Percentiles rank a stretch among this genome's conserved stretches.
These are phyloP conservation scores for Talaromyces sp. DNA, from an alignment of 2,329 filamentous ascomycete species.

Conservation along the genomic window DNA sequence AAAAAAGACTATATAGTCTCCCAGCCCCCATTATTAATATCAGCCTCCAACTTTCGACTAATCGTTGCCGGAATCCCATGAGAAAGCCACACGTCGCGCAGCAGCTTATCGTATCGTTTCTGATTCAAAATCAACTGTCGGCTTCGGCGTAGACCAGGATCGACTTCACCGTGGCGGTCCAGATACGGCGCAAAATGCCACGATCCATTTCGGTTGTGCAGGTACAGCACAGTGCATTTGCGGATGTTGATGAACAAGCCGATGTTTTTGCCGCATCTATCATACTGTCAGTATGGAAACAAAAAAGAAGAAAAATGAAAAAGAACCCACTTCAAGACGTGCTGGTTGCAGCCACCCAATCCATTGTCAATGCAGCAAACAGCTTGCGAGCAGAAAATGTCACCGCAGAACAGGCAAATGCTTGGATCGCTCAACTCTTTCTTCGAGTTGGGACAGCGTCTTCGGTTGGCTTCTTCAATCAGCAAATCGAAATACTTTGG, in stretches of 20 bases:
- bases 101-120: slow-evolving; percentile 82
- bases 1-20: slow-evolving; percentile 52
- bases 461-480: slow-evolving; percentile 82
- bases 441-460: slow-evolving; percentile 79
- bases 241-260: slow-evolving; percentile 96
- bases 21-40: slow-evolving; percentile 97
- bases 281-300: slow-evolving; percentile 3
- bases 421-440: slow-evolving; percentile 88
- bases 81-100: slow-evolving; percentile 78
- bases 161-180: slow-evolving; percentile 91
- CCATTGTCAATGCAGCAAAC: slow-evolving; percentile 68
- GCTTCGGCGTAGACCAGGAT: slow-evolving; percentile 80
- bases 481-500: slow-evolving; percentile 88
- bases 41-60: slow-evolving; percentile 81
- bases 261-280: slow-evolving; percentile 77
- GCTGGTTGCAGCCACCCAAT: slow-evolving; percentile 84
- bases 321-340: slow-evolving; percentile 68
- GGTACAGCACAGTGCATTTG: slow-evolving; percentile 86
- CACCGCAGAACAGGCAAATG: slow-evolving; percentile 89
- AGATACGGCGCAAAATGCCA: slow-evolving; percentile 88
- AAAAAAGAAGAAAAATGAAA: background rate
- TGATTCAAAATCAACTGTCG: slow-evolving; percentile 90
- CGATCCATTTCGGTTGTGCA: slow-evolving; percentile 74
- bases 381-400: slow-evolving; percentile 93
- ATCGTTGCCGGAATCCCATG: slow-evolving; percentile 87